Evolutionary conservation across 345 rosid species (phyloP), one percentile per base, ranked within the genome.

Genomic region (Heritiera littoralis): DNA sequence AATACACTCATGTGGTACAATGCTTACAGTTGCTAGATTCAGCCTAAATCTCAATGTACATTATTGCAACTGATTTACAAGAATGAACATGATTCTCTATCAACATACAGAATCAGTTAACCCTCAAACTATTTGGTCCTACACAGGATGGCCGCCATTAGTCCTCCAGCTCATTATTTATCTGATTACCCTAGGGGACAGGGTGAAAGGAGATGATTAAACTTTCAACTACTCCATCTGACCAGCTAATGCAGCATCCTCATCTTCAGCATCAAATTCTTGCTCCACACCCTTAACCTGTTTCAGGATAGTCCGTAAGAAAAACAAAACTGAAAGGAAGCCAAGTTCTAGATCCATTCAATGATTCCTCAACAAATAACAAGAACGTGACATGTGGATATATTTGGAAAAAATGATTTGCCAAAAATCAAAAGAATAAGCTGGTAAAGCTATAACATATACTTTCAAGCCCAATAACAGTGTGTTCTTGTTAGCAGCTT

Each of bases 261-360:
- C 88, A 3, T 90, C 93, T 66, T 88, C 97, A 17, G 80, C 88
- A 74, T 95, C 99, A 0, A 92, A 81, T 83, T 95, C 98, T 87
- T 93, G 98, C 80, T 93, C 97, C 40, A 93, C 99, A 14, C 87
- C 90, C 80, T 92, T 93, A 43, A 95, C 98, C 98, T 95, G 91
- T 60, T 73, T 20, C 61, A 76, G 28, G 80, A 66, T 65, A 78
- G 46, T 61, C 74, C 56, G 11, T 51, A 63, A 80, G 77, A 20
- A 70, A 23, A 67, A 18, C 20, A 20, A 45, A 45, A 38, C 40
- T 73, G 12, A 14, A 67, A 58, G 69, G 40, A 63, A 51, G 52
- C 69, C 18, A 9, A 73, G 15, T 49, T 15, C 67, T 63, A n/a
- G 74, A 58, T 71, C 82, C 10, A n/a, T 49, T 30, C 35, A 1